phyloP scores from a whole-genome alignment of 805 yeast species.

The Cyberlindnera mrakii region DNA sequence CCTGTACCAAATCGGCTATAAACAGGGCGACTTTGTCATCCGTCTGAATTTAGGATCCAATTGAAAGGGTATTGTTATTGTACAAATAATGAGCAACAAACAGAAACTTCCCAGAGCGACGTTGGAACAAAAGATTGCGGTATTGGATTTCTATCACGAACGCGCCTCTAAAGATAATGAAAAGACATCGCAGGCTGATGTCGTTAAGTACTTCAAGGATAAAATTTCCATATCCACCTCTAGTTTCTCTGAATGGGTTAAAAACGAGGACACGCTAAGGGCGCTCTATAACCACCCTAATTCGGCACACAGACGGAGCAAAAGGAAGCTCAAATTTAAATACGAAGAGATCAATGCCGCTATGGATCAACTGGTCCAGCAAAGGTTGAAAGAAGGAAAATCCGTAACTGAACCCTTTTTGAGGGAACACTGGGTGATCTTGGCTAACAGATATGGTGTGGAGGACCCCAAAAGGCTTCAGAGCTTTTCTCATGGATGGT shows the following conservation, averaged over 20 bases:
- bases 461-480: constrained; percentile 52
- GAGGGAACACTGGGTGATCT: constrained; percentile 50
- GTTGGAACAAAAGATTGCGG: constrained; percentile 51
- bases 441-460: constrained; percentile 51
- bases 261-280: constrained; percentile 45
- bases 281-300: constrained; percentile 34
- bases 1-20: not conserved
- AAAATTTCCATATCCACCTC: constrained; percentile 52
- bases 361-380: constrained; percentile 49
- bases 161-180: constrained; percentile 17
- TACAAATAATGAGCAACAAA: not conserved
- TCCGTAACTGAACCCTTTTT: constrained; percentile 50
- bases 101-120: constrained; percentile 24
- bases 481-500: constrained; percentile 58
- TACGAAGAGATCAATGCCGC: constrained; percentile 53
- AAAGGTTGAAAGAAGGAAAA: constrained; percentile 35
- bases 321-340: constrained; percentile 45
- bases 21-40: not conserved
- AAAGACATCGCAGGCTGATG: constrained; percentile 47
- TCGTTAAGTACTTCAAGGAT: constrained; percentile 46
- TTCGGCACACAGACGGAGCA: constrained; percentile 25
- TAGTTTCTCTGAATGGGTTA: constrained; percentile 56
- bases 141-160: constrained; percentile 43
- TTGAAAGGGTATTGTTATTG: no score
- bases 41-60: no score